phyloP scores from a whole-genome alignment of 768 basidiomycete species.

The Boletellus sp. region DNA sequence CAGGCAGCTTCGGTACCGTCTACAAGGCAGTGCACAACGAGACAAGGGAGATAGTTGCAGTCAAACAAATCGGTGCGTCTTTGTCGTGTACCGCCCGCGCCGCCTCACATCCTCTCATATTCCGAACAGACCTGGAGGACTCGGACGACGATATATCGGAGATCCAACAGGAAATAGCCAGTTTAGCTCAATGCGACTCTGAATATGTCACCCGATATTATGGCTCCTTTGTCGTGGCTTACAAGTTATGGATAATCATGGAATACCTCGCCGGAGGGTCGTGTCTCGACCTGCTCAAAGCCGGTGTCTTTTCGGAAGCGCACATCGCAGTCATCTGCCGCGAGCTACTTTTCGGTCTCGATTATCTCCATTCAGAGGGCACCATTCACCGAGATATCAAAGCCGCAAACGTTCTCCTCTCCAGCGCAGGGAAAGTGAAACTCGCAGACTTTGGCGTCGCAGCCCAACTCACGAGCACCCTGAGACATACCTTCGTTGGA shows the following conservation, averaged over 20 bases:
- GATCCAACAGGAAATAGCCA: slow-evolving; percentile 98
- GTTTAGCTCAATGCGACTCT: slow-evolving; percentile 92
- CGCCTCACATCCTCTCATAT: not conserved
- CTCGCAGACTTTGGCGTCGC: slow-evolving; percentile 99
- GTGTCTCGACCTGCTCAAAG: slow-evolving; percentile 92
- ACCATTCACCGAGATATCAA: slow-evolving; percentile 99
- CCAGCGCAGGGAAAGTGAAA: slow-evolving; percentile 90
- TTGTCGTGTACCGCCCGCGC: slow-evolving; percentile 8
- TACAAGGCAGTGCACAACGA: slow-evolving; percentile 97
- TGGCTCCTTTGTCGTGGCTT: slow-evolving; percentile 93
- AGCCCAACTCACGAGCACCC: slow-evolving; percentile 89
- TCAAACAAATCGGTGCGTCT: slow-evolving; percentile 91
- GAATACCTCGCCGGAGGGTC: slow-evolving; percentile 99
- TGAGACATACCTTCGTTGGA: slow-evolving; percentile 96
- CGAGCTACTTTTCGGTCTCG: slow-evolving; percentile 87
- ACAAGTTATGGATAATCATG: slow-evolving; percentile 99
- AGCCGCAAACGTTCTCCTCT: slow-evolving; percentile 92
- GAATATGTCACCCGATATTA: slow-evolving; percentile 97
- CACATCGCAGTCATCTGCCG: slow-evolving; percentile 95
- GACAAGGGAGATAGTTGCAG: slow-evolving; percentile 91
- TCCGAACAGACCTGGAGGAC: slow-evolving; percentile 80
- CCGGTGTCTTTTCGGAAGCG: slow-evolving; percentile 84
- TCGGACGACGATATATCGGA: slow-evolving; percentile 98
- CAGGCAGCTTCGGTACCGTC: slow-evolving; percentile 93
- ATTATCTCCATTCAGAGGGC: slow-evolving; percentile 93